Conservation (phyloP, 2,329 filamentous ascomycete genomes). For the Botryosphaeria dothidea region DNA sequence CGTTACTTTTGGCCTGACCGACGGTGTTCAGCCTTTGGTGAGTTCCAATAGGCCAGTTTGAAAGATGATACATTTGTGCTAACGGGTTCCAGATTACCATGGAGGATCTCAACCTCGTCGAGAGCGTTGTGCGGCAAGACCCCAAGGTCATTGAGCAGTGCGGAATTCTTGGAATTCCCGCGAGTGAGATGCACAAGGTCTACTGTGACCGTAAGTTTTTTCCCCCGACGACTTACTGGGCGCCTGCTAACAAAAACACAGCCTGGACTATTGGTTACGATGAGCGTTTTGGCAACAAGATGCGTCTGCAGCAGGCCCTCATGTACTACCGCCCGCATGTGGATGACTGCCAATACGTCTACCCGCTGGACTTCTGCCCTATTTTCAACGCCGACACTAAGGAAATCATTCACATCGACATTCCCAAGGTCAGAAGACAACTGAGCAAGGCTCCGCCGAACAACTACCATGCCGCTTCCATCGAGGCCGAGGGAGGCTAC, state of each 20-base stretch:
- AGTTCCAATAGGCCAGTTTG: conserved; percentile 27
- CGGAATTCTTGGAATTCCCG: conserved; percentile 75
- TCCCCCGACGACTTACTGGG: not conserved
- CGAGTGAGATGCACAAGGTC: conserved; percentile 88
- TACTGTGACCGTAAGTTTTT: conserved; percentile 76
- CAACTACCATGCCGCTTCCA: conserved; percentile 76
- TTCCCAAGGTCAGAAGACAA: conserved; percentile 75
- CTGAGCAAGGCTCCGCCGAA: conserved; percentile 70
- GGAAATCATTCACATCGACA: conserved; percentile 78
- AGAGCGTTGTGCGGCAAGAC: conserved; percentile 73
- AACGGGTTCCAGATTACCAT: conserved; percentile 69
- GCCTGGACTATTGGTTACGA: conserved; percentile 95
- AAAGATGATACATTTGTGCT: conserved; percentile 11
- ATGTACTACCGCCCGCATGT: conserved; percentile 91
- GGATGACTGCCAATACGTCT: conserved; percentile 89
- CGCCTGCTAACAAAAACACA: conserved; percentile 32
- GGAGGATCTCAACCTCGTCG: conserved; percentile 83
- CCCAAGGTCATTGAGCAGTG: conserved; percentile 91
- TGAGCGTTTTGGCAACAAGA: conserved; percentile 76
- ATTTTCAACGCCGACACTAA: conserved; percentile 83
- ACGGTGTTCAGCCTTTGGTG: conserved; percentile 79
- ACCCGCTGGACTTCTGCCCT: conserved; percentile 89
- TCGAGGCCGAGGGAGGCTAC: conserved; percentile 75
- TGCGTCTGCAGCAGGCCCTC: conserved; percentile 84
- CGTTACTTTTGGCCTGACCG: conserved; percentile 71